phyloP scores from a whole-genome alignment of 352 stramenopile species.

The Aphanomyces euteiches region DNA sequence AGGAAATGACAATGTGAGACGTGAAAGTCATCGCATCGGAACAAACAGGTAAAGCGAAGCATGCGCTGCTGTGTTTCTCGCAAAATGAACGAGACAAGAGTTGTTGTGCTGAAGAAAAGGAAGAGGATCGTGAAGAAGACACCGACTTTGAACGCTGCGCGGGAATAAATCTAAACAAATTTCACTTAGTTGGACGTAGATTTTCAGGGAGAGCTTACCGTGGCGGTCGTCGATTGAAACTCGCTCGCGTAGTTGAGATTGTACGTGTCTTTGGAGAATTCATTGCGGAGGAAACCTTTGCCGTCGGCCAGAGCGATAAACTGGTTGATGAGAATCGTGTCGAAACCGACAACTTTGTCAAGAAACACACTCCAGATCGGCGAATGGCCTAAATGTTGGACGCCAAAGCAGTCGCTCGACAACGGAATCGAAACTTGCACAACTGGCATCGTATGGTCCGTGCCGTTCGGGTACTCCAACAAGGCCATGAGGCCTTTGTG shows the following conservation, averaged over 20 bases:
- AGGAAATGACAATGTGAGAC: no score
- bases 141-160: conserved; percentile 78
- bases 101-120: conserved; percentile 92
- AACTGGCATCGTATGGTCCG: conserved; percentile 38
- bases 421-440: conserved; percentile 42
- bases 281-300: conserved; percentile 64
- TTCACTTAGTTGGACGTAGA: background rate
- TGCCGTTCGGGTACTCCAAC: conserved; percentile 35
- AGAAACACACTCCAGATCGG: conserved; percentile 47
- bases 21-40: no score
- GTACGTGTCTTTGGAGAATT: conserved; percentile 49
- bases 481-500: conserved; percentile 70
- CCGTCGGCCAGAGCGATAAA: conserved; percentile 58
- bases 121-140: conserved; percentile 89
- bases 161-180: conserved; percentile 37
- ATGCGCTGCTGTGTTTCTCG: conserved; percentile 91
- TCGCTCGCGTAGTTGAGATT: conserved; percentile 68
- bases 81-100: conserved; percentile 90
- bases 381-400: conserved; percentile 40
- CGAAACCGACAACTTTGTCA: conserved; percentile 62
- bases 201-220: conserved; percentile 29
- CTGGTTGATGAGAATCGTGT: conserved; percentile 93
- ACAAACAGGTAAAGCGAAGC: conserved; percentile 83
- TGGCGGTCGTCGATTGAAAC: conserved; percentile 40
- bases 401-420: conserved; percentile 48